Evolutionary conservation across 2,329 filamentous ascomycete genomes (phyloP).

Genomic region (Colletotrichum cereale): DNA sequence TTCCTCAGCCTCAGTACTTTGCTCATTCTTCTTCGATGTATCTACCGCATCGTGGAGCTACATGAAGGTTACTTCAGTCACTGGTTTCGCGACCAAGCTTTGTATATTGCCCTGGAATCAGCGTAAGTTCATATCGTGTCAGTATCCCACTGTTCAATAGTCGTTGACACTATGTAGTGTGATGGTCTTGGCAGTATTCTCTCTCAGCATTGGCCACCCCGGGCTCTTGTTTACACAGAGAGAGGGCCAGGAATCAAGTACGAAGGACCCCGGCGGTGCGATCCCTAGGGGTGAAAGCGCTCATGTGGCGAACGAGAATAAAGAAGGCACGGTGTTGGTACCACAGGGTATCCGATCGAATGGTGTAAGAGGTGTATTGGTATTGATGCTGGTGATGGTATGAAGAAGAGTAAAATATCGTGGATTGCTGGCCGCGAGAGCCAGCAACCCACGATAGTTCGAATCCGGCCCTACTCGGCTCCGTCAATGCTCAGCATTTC

Average conservation of each 20-base stretch:
- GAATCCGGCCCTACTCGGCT: too few relatives aligned
- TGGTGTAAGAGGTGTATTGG: too few relatives aligned
- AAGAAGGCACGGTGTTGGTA: too few relatives aligned
- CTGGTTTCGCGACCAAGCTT: slow-evolving; percentile 58
- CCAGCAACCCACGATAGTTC: too few relatives aligned
- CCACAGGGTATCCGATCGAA: too few relatives aligned
- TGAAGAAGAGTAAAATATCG: too few relatives aligned
- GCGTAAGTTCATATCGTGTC: slow-evolving; percentile 38
- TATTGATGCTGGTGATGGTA: too few relatives aligned
- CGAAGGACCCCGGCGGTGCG: too few relatives aligned
- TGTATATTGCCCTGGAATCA: slow-evolving; percentile 60
- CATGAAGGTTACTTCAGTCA: slow-evolving; percentile 65
- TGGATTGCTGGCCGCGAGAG: too few relatives aligned
- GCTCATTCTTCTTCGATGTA: slow-evolving; percentile 67
- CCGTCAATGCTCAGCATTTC: too few relatives aligned
- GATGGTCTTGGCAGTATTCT: slow-evolving; percentile 29
- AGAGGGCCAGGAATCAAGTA: too few relatives aligned
- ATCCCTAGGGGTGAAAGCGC: background rate
- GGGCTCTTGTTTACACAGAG: slow-evolving; percentile 15
- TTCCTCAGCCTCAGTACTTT: slow-evolving; percentile 65
- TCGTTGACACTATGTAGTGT: slow-evolving; percentile 7
- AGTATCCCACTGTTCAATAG: too few relatives aligned
- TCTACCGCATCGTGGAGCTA: slow-evolving; percentile 71
- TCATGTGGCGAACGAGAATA: background rate
- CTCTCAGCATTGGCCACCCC: slow-evolving; percentile 26